phyloP scores from a whole-genome alignment of 345 rosid species.

The Combretum micranthum region DNA sequence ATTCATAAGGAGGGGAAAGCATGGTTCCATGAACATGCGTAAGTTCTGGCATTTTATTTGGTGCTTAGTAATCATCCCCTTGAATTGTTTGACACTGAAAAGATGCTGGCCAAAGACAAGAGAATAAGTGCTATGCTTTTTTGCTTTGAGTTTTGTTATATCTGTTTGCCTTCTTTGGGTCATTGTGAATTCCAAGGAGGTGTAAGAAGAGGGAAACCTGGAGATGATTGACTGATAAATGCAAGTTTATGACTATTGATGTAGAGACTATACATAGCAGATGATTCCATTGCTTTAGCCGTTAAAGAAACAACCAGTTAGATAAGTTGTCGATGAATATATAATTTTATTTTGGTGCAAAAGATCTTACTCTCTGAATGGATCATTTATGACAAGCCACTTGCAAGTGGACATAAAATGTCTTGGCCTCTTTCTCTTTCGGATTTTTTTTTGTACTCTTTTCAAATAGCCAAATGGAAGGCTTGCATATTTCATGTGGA shows the following conservation, averaged over 20 bases:
- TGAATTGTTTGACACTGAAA: not conserved
- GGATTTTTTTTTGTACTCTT: too few species aligned
- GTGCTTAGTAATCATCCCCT: not conserved
- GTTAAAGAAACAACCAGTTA: not conserved
- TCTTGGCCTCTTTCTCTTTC: too few species aligned
- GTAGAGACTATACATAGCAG: too few species aligned
- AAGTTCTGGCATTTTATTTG: too few species aligned
- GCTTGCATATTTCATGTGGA: not conserved
- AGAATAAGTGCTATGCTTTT: slow-evolving; percentile 1
- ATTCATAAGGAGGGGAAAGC: too few species aligned
- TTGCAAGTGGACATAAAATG: too few species aligned
- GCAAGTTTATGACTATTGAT: not conserved
- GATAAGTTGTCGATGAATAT: not conserved
- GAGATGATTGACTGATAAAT: not conserved
- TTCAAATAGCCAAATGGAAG: not conserved
- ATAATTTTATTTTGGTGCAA: too few species aligned
- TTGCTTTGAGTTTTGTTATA: slow-evolving; percentile 5
- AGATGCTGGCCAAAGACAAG: not conserved
- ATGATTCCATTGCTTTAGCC: not conserved
- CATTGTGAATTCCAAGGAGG: slow-evolving; percentile 24
- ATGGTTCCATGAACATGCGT: too few species aligned
- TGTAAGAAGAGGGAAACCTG: not conserved
- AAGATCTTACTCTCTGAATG: too few species aligned
- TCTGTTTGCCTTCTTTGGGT: slow-evolving; percentile 9
- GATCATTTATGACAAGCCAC: too few species aligned